Conservation (phyloP, 2,329 filamentous ascomycete genomes). For the Fusarium sp. region DNA sequence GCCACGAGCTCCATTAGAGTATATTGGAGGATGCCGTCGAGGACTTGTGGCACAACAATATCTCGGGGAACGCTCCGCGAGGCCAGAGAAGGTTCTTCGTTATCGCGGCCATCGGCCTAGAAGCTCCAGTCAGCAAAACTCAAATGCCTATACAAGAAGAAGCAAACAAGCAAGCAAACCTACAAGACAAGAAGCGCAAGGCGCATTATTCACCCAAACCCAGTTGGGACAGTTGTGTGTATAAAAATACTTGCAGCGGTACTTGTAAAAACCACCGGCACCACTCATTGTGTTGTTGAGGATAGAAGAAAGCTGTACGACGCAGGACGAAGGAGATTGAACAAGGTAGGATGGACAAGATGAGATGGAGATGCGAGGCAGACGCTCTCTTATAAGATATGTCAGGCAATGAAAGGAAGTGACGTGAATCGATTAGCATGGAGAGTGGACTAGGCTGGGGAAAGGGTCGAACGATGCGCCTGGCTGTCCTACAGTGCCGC, state of each 20-base stretch:
- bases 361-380: conserved; percentile 27
- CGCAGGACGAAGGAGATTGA: conserved; percentile 8
- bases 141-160: background rate
- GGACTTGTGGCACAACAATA: conserved; percentile 56
- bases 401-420: conserved; percentile 36
- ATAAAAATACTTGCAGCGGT: conserved; percentile 64
- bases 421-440: conserved; percentile 39
- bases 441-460: conserved; percentile 36
- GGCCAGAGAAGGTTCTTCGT: conserved; percentile 46
- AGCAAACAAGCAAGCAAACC: conserved; percentile 41
- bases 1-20: conserved; percentile 57
- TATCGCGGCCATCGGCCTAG: conserved; percentile 62
- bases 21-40: conserved; percentile 58
- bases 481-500: conserved; percentile 39
- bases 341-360: conserved; percentile 20
- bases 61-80: conserved; percentile 50
- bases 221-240: conserved; percentile 62
- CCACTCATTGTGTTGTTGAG: conserved; percentile 44
- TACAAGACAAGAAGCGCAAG: conserved; percentile 61
- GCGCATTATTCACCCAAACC: conserved; percentile 62
- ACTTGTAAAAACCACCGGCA: conserved; percentile 60
- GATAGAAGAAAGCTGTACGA: conserved; percentile 9
- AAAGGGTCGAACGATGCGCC: conserved; percentile 45
- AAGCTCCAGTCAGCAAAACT: conserved; percentile 26
- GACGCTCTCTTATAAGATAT: conserved; percentile 41